phyloP scores from a whole-genome alignment of 805 yeast genomes.

The Alloascoidea africana region DNA sequence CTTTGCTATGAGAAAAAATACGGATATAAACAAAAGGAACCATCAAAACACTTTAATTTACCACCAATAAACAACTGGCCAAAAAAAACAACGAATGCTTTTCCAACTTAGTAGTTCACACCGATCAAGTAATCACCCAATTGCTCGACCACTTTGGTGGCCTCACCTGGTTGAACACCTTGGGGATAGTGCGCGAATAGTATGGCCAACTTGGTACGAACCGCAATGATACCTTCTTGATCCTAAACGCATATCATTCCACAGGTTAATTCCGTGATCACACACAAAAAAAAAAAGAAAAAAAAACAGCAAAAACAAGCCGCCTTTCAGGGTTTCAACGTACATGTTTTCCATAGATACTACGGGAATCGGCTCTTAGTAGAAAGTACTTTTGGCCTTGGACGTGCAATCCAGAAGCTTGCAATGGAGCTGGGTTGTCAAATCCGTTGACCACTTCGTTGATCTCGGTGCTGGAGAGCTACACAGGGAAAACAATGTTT shows the following conservation, averaged over 20 bases:
- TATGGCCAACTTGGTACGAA: conserved; percentile 87
- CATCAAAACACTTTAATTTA: too few species aligned
- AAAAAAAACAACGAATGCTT: too few species aligned
- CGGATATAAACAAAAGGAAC: too few species aligned
- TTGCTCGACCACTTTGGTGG: conserved; percentile 87
- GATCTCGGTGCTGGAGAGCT: conserved; percentile 56
- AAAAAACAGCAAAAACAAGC: not conserved
- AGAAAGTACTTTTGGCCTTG: conserved; percentile 80
- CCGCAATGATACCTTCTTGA: conserved; percentile 78
- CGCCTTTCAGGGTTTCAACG: conserved; percentile 3
- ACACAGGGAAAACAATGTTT: conserved; percentile 10
- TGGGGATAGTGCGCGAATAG: conserved; percentile 89
- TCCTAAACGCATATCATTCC: conserved; percentile 27
- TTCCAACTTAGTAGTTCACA: conserved; percentile 58
- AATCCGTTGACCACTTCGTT: conserved; percentile 64
- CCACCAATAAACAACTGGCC: too few species aligned
- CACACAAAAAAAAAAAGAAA: not conserved
- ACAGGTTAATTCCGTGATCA: not conserved
- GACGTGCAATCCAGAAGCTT: conserved; percentile 74
- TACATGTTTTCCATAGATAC: conserved; percentile 76
- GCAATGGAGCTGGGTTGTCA: conserved; percentile 63
- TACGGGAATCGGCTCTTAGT: conserved; percentile 80
- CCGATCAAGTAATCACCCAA: conserved; percentile 89
- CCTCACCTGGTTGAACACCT: conserved; percentile 87
- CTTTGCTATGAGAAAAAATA: too few species aligned